Conservation (phyloP, 2,329 filamentous ascomycete species). For the Trichophyton verrucosum region DNA sequence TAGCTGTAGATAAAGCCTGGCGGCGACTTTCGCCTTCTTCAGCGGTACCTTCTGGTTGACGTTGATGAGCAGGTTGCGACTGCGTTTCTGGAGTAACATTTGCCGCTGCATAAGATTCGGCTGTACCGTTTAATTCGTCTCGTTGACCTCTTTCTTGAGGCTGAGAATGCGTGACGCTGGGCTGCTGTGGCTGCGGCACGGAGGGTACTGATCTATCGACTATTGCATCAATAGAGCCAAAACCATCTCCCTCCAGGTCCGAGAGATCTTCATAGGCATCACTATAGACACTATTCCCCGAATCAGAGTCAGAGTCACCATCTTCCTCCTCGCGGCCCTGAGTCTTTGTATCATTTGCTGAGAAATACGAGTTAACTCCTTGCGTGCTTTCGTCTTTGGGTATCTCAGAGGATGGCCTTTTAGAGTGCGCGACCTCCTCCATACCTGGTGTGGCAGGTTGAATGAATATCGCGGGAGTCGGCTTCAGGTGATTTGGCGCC, state of each 20-base stretch:
- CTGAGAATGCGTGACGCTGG: background rate
- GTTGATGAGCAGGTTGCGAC: background rate
- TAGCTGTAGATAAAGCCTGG: too few species aligned
- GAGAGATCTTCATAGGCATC: slow-evolving; percentile 31
- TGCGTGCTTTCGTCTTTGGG: background rate
- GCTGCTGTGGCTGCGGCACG: background rate
- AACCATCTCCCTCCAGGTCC: slow-evolving; percentile 31
- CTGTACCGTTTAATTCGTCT: background rate
- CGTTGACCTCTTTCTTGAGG: background rate
- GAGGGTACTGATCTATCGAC: slow-evolving; percentile 14
- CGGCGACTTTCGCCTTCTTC: background rate
- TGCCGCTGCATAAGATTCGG: background rate
- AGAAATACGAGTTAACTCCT: background rate
- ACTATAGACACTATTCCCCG: slow-evolving; percentile 37
- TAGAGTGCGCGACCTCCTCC: slow-evolving; percentile 19
- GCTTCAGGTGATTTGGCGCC: background rate
- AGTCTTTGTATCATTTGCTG: background rate
- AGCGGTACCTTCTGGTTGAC: background rate
- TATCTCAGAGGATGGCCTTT: background rate
- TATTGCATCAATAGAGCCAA: slow-evolving; percentile 40
- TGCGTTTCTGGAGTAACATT: background rate
- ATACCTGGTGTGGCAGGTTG: slow-evolving; percentile 37
- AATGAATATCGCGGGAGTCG: slow-evolving; percentile 33
- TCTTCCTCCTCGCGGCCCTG: slow-evolving; percentile 11
- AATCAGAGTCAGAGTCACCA: slow-evolving; percentile 29